Conservation (phyloP, 2,329 filamentous ascomycete genomes). For the Podosphaera fusca region DNA sequence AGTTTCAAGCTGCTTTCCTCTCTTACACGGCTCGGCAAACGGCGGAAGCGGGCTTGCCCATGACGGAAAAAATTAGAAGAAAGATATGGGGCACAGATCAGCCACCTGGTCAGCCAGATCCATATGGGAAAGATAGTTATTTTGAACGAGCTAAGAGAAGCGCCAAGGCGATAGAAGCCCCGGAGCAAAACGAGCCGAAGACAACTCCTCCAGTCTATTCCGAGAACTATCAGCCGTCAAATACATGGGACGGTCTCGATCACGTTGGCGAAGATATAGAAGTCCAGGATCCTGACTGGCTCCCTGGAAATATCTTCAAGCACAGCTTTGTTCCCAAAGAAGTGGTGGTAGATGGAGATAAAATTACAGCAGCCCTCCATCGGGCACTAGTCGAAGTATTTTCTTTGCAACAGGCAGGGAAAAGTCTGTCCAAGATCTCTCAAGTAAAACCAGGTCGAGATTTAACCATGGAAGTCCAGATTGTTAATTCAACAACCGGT, state of each 20-base stretch:
- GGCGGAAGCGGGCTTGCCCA: constrained; percentile 9
- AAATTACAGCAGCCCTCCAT: constrained; percentile 23
- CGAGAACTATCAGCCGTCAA: constrained; percentile 21
- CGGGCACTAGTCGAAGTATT: constrained; percentile 32
- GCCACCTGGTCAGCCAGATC: constrained; percentile 24
- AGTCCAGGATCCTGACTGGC: constrained; percentile 18
- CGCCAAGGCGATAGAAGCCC: constrained; percentile 2
- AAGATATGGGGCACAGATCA: constrained; percentile 27
- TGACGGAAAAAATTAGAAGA: constrained; percentile 23
- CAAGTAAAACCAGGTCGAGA: constrained; percentile 5
- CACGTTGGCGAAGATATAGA: constrained; percentile 26
- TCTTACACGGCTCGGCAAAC: constrained; percentile 10
- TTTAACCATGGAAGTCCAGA: constrained; percentile 10
- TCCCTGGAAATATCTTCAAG: constrained; percentile 18
- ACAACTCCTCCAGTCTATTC: not conserved
- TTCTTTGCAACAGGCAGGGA: constrained; percentile 22
- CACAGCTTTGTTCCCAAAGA: constrained; percentile 19
- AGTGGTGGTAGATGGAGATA: constrained; percentile 16
- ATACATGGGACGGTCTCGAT: constrained; percentile 28
- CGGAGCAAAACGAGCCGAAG: constrained; percentile 4
- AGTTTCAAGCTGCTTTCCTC: constrained; percentile 10
- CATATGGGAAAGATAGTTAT: constrained; percentile 20
- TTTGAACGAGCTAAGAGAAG: constrained; percentile 9
- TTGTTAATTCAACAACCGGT: constrained; percentile 8
- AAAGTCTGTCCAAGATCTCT: constrained; percentile 9